These are phyloP conservation scores for Pythium chondricola DNA, from an alignment of 352 stramenopile species.

Conservation along the genomic window DNA sequence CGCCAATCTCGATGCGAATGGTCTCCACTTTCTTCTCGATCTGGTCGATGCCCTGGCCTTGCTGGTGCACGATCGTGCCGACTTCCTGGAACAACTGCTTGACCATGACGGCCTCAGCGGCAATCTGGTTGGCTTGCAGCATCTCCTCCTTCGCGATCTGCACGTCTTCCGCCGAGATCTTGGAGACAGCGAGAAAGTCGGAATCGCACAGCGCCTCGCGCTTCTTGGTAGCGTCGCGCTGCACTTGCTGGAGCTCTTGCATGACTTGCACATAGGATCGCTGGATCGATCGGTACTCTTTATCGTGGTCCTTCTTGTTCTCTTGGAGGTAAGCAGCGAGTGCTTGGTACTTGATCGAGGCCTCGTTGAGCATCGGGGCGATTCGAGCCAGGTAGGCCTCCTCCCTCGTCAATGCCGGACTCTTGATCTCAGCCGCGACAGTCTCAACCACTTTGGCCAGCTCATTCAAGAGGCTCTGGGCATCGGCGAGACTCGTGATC, in stretches of 20 bases:
- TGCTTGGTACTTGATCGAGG: conserved; percentile 51
- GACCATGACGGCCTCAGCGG: conserved; percentile 51
- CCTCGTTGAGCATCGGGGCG: conserved; percentile 44
- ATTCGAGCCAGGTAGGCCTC: conserved; percentile 47
- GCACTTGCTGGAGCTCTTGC: conserved; percentile 62
- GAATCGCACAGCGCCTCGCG: conserved; percentile 63
- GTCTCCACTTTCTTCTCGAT: conserved; percentile 70
- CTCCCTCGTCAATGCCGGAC: conserved; percentile 35
- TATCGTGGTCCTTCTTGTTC: conserved; percentile 48
- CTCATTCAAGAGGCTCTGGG: conserved; percentile 24
- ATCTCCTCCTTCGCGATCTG: conserved; percentile 75
- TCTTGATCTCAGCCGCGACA: conserved; percentile 32
- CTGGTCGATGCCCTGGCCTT: conserved; percentile 61
- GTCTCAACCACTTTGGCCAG: conserved; percentile 30
- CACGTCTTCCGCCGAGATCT: conserved; percentile 59
- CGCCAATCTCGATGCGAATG: conserved; percentile 68
- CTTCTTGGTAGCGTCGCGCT: conserved; percentile 40
- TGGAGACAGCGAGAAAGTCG: conserved; percentile 50
- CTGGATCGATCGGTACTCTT: conserved; percentile 45
- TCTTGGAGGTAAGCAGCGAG: conserved; percentile 56
- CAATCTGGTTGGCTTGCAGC: conserved; percentile 57
- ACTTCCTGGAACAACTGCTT: conserved; percentile 70
- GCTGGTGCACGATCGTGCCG: conserved; percentile 48
- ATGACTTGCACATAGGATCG: conserved; percentile 57
- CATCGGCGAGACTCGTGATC: conserved; percentile 44